Base-by-base conservation (phyloP, 345 rosid species). In the Gossypium stocksii region DNA sequence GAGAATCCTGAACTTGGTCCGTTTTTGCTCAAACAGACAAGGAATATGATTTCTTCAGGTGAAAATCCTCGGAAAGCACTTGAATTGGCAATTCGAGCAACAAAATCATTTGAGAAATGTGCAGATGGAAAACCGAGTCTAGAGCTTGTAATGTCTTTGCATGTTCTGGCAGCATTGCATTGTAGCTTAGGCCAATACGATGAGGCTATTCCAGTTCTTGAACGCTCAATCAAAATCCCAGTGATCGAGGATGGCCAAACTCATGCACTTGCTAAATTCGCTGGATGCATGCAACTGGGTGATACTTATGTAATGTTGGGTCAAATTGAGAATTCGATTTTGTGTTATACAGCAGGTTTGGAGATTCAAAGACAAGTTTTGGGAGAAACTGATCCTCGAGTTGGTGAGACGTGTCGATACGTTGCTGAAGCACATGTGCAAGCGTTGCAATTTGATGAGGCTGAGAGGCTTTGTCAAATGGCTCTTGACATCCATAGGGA, bases 211-310 rank as follows among this genome's bases (percentile, higher is more conserved):
- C 96, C 97, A 1, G 78, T 90, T 85, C 98, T 94, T 25, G 96
- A 94, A 80, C 88, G 86, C 4, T 91, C 99, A 1, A 89, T 91
- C 34, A 91, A 91, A 49, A 91, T 93, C 66, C 95, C 94, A 0
- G 84, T 78, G 53, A 81, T 94, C 34, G 94, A 94, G 59, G 88
- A 88, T 61, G 93, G 99, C 0, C 91, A 88, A 78, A 84, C 80
- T 68, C 98, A 94, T 71, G 90, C 94, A 2, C 87, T 94, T 9
- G 99, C 99, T 22, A 94, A 94, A 77, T 94, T 94, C 59, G 89
- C 97, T 2, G 97, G 99, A 43, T 94, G 98, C 71, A 94, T 94
- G 99, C 99, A 92, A 78, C 85, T 94, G 34, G 99, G 99, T 60
- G 99, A 94, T 75, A 82, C 94, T 45, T 91, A 94, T 48, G 91